Conservation (phyloP, 2,329 filamentous ascomycete species). For the Colletotrichum tropicale region DNA sequence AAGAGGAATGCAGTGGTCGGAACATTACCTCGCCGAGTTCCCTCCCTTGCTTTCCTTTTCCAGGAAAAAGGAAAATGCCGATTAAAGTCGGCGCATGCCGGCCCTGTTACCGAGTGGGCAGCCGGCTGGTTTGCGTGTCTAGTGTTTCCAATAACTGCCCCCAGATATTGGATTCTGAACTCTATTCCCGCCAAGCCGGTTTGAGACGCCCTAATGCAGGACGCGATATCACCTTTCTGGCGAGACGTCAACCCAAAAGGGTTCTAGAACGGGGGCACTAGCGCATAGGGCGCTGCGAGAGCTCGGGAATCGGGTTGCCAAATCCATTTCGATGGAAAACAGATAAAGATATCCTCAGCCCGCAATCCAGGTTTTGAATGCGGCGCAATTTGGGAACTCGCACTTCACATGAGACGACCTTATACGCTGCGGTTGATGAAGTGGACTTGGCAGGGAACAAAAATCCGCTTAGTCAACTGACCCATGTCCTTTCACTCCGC, state of each 20-base stretch:
- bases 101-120: background rate
- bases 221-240: slow-evolving; percentile 9
- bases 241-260: background rate
- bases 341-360: background rate
- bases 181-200: background rate
- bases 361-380: background rate
- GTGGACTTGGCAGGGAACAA: background rate
- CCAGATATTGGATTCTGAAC: background rate
- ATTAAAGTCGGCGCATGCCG: background rate
- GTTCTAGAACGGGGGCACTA: background rate
- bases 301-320: background rate
- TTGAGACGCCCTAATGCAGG: slow-evolving; percentile 12
- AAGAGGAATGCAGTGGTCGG: background rate
- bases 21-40: background rate
- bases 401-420: background rate
- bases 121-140: background rate
- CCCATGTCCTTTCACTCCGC: background rate
- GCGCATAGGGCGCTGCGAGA: background rate
- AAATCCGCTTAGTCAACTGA: background rate
- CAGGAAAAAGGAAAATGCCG: background rate
- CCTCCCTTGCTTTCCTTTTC: background rate
- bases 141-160: background rate
- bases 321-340: background rate
- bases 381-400: background rate
- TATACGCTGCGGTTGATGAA: background rate